Evolutionary conservation across 1,284 basidiomycete species (phyloP), one percentile per base, ranked within the genome.

Genomic region (Irpex sp.): DNA sequence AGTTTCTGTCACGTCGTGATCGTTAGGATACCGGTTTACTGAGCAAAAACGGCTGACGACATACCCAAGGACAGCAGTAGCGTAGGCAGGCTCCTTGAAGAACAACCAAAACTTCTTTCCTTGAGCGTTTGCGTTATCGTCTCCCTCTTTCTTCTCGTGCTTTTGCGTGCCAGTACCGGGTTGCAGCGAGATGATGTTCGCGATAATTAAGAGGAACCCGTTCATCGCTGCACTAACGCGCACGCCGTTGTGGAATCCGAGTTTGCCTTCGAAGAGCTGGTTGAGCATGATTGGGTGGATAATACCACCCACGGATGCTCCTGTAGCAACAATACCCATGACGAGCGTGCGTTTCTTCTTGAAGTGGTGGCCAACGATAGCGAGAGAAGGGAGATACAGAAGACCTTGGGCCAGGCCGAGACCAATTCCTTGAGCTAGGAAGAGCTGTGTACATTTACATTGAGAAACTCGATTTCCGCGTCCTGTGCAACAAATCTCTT

Each of bases 201-300:
- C 79, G 15, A 75, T 59, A 13, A 82, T 33, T 31, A 83, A 74
- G 62, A 82, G 66, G 11, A 67, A 67, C 0, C 70, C 72, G 21
- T 75, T 69, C 15, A 82, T 47, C 5, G 70, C 77, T 11, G 76
- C 80, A 13, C 78, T 79, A 4, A 72, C 73, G 31, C 81, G 77
- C 39, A 82, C 74, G 4, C 75, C 76, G 60, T 78, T 79, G 4
- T 75, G 69, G 63, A 82, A 81, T 3, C 75, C 74, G 19, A 81
- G 71, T n/a, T 43, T 54, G 9, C 26, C 46, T 54, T 65, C 31
- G 19, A 65, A 61, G 5, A 58, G 58, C 63, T 78, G 74, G 65
- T 83, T 83, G 54, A 83, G 72, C 68, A 84, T 71, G 62, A 84
- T 82, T 2, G 83, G 82, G 74, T 80, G 83, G 19, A 81, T 70